Percentiles rank a stretch among this genome's conserved stretches.
Evolutionary conservation across 116 monocot species (phyloP).

Genomic region (Posidonia oceanica): DNA sequence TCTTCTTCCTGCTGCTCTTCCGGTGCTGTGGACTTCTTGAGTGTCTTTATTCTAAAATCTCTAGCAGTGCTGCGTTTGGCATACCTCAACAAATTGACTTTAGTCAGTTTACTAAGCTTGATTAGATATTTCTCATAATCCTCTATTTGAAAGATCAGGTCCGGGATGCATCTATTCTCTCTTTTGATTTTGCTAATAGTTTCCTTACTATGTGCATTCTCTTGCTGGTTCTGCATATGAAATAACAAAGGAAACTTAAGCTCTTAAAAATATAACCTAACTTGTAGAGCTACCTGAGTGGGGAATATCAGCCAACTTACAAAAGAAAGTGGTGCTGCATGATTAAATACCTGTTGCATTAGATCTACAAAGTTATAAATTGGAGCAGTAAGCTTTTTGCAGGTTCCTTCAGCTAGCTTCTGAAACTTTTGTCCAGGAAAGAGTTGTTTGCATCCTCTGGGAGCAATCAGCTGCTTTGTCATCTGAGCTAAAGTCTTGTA

Average conservation of each 20-base stretch:
- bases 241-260: not conserved
- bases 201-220: conserved; percentile 25
- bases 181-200: conserved; percentile 69
- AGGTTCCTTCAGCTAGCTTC: conserved; percentile 72
- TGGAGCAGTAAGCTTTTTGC: conserved; percentile 60
- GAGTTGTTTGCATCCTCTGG: conserved; percentile 51
- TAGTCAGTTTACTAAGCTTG: conserved; percentile 62
- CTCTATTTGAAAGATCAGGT: conserved; percentile 89
- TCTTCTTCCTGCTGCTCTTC: conserved; percentile 12
- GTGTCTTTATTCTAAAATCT: conserved; percentile 69
- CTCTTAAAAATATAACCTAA: not conserved
- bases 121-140: conserved; percentile 91
- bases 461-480: conserved; percentile 61
- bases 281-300: not conserved
- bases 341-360: conserved; percentile 46
- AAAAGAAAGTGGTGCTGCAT: not conserved
- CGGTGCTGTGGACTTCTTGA: conserved; percentile 11
- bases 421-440: conserved; percentile 63
- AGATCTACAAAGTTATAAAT: conserved; percentile 66
- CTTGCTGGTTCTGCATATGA: conserved; percentile 60
- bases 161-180: conserved; percentile 83
- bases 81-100: conserved; percentile 76
- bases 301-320: not conserved
- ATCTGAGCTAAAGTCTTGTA: conserved; percentile 77
- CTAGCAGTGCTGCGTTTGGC: conserved; percentile 89